These are phyloP conservation scores for Talaromyces islandicus DNA, from an alignment of 2,329 filamentous ascomycete species.

Conservation along the genomic window DNA sequence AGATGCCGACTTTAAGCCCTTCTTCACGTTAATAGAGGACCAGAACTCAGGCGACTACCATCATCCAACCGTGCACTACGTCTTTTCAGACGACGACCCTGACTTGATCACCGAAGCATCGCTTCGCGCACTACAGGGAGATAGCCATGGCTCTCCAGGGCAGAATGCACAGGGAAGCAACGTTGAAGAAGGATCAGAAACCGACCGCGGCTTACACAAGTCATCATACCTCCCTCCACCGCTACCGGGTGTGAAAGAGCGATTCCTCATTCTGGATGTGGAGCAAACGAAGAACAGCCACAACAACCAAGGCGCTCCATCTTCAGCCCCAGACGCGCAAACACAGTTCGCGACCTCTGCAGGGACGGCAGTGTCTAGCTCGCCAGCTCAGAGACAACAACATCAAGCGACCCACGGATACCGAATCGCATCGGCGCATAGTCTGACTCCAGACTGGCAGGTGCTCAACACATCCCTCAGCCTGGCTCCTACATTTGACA, in stretches of 20 bases:
- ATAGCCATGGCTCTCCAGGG: slow-evolving; percentile 17
- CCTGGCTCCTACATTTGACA: slow-evolving; percentile 58
- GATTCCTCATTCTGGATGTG: slow-evolving; percentile 54
- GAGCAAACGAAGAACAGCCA: slow-evolving; percentile 19
- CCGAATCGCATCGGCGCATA: slow-evolving; percentile 62
- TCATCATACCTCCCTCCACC: slow-evolving; percentile 39
- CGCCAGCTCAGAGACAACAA: slow-evolving; percentile 16
- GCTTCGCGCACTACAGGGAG: slow-evolving; percentile 47
- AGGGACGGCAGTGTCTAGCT: slow-evolving; percentile 18
- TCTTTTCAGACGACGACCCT: slow-evolving; percentile 87
- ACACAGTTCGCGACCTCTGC: slow-evolving; percentile 12
- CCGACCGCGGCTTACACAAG: background rate
- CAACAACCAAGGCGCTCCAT: slow-evolving; percentile 9
- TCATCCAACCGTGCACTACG: slow-evolving; percentile 83
- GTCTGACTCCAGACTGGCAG: slow-evolving; percentile 69
- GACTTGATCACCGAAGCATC: slow-evolving; percentile 66
- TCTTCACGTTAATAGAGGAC: slow-evolving; percentile 83
- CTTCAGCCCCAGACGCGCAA: slow-evolving; percentile 12
- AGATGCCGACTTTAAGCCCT: slow-evolving; percentile 60
- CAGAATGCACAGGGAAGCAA: background rate
- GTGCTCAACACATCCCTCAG: slow-evolving; percentile 50
- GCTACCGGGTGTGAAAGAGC: slow-evolving; percentile 45
- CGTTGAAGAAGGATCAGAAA: slow-evolving; percentile 4
- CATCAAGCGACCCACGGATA: slow-evolving; percentile 22
- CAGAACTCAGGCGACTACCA: slow-evolving; percentile 64